Base-by-base conservation (phyloP, 768 basidiomycete species). In the Amanita rimosa region DNA sequence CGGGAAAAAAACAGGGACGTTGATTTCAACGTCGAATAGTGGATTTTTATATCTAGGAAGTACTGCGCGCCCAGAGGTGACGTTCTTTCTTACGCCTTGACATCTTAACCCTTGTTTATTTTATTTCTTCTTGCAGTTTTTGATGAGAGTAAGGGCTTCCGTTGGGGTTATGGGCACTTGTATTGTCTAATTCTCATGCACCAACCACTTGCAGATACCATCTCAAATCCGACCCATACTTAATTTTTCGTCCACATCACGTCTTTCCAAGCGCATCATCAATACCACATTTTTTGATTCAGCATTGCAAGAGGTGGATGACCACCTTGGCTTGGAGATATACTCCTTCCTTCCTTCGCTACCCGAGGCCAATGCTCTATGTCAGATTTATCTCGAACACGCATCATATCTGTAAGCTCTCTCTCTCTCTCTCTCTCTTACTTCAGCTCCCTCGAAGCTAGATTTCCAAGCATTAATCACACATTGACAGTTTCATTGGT, bases 11-110 rank as follows among this genome's bases (percentile, higher is more conserved):
- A 81, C 7, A 63, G 84, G 44, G 73, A 72, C 2, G 67, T 83
- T 21, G 76, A 73, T n/a, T 59, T 69, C 48, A 14, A 43, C 31
- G 10, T n/a, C 41, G 19, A 60, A 72, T 41, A 79, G 78, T 0
- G 76, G 76, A 53, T 69, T 73, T 0, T 70, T 63, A 31, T 83
- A 79, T 58, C 67, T 80, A 50, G 82, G 85, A 14, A 70, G 72
- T 50, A 85, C 81, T 0, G 79, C 85, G 5, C 75, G 81, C 33
- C 70, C 80, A 19, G 83, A 86, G 71, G 83, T 83, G 22, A 3
- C 22, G 22, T 39, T 17, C 1, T 39, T 42, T 42, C n/a, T 26
- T n/a, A n/a, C 6, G 21, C 21, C 24, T 11, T 13, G 6, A 2
- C 26, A 27, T 14, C 17, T 17, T 13, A 17, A 4, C 21, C 19